Base-by-base conservation (phyloP, 257 asterid genomes). In the Nicotiana undulata region DNA sequence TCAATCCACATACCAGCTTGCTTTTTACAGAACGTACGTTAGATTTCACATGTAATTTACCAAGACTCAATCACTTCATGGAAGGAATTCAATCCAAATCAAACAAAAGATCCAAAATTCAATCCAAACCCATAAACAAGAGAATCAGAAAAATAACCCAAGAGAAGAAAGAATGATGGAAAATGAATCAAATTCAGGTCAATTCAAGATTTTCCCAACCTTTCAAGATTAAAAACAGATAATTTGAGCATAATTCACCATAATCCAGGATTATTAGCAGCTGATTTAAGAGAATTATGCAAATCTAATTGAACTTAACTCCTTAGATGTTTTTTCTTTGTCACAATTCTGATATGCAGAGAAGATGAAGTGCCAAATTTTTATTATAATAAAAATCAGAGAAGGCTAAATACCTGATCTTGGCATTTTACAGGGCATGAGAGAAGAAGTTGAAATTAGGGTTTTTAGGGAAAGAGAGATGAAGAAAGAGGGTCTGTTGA, bases 401-500 rank as follows among this genome's bases (percentile, higher is more conserved):
- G 53, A 77, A 37, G 31, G 63, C 49, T 84, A 72, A 86, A 87
- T 87, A 81, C 88, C 86, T 84, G 91, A 89, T 87, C 87, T 77
- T 76, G 79, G 37, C 88, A 87, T 87, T 82, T 81, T 76, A 22
- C 80, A 65, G 49, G 53, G 74, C 49, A 82, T 20, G 64, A 82
- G 79, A 56, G 85, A 85, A 55, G 60, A 76, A 82, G 89, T 77
- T 81, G 86, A 83, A 82, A 83, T 92, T 89, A 91, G 97, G 96
- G 88, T 93, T 90, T 88, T 81, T 79, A 64, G 82, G 83, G 81
- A 82, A 82, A 70, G 81, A 76, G 64, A 76, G 77, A 81, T 63
- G 84, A 61, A 63, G 86, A 32, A 75, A 84, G 78, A 78, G 66
- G 79, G 82, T 76, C 28, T 85, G 84, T 46, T 63, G 51, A 63